Conservation (phyloP, 177 flowering plant genomes). For the Vitis hybrid region DNA sequence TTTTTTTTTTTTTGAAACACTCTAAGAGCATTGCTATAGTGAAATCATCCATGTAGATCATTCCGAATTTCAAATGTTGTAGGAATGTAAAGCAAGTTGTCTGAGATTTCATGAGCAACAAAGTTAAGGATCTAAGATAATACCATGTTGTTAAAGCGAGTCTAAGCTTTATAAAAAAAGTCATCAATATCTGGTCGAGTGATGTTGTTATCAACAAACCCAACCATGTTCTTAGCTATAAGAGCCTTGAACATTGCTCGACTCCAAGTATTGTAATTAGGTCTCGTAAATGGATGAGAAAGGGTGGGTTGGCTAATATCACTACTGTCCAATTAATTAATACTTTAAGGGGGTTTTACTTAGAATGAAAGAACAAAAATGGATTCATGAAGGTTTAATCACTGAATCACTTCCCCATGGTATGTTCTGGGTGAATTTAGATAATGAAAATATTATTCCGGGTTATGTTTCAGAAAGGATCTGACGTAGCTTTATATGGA, state of each 20-base stretch:
- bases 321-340: not conserved
- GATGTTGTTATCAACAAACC: not conserved
- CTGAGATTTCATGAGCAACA: not conserved
- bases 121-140: not conserved
- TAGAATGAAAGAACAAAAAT: slow-evolving; percentile 3
- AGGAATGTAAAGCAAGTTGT: no score
- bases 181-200: not conserved
- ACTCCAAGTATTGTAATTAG: no score
- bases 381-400: slow-evolving; percentile 1
- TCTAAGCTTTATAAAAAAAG: not conserved
- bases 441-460: not conserved
- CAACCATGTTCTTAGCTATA: not conserved
- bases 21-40: no score
- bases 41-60: not conserved
- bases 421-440: slow-evolving; percentile 5
- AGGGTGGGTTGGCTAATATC: not conserved
- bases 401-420: slow-evolving; percentile 9
- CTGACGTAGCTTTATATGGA: slow-evolving; percentile 21
- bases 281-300: not conserved
- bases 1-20: not conserved
- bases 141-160: not conserved
- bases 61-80: no score
- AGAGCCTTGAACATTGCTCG: not conserved
- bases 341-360: slow-evolving; percentile 5
- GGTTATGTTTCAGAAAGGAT: slow-evolving; percentile 17